A percentile compares a stretch with the other conserved stretches of the same genome.
phyloP scores from a whole-genome alignment of 768 basidiomycete species.

The Trametes cinnabarina region DNA sequence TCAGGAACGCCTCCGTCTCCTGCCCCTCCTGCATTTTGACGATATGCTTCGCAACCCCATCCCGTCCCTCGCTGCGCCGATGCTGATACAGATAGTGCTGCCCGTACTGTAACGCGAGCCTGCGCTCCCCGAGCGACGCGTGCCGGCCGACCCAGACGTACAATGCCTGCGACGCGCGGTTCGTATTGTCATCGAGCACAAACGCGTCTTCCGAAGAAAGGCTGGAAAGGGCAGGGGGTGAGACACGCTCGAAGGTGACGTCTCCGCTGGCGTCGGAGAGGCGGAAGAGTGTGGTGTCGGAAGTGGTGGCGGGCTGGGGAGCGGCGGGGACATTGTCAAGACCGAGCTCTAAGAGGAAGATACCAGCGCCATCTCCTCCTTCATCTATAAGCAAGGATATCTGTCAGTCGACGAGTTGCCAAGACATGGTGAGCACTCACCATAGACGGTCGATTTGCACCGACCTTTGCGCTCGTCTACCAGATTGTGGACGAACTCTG shows the following conservation, averaged over 20 bases:
- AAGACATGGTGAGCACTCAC: slow-evolving; percentile 25
- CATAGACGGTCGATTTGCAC: slow-evolving; percentile 48
- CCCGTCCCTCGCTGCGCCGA: slow-evolving; percentile 21
- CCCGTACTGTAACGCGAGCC: slow-evolving; percentile 55
- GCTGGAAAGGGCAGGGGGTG: slow-evolving; percentile 30
- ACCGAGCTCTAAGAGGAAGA: slow-evolving; percentile 51
- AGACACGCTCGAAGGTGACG: slow-evolving; percentile 38
- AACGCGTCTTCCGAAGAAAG: slow-evolving; percentile 52
- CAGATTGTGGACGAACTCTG: slow-evolving; percentile 53
- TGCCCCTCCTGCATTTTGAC: slow-evolving; percentile 55
- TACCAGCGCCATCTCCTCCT: slow-evolving; percentile 43
- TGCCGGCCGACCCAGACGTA: slow-evolving; percentile 59
- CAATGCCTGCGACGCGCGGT: slow-evolving; percentile 39
- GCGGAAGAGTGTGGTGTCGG: slow-evolving; percentile 36
- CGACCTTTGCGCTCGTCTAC: slow-evolving; percentile 41
- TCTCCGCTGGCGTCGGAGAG: slow-evolving; percentile 47
- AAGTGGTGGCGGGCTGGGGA: slow-evolving; percentile 18
- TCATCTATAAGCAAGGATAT: slow-evolving; percentile 42
- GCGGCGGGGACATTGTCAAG: slow-evolving; percentile 22
- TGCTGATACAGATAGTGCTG: slow-evolving; percentile 50
- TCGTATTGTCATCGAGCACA: slow-evolving; percentile 45
- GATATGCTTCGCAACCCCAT: slow-evolving; percentile 36
- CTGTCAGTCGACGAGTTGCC: background rate
- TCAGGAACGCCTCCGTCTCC: slow-evolving; percentile 49
- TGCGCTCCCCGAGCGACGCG: slow-evolving; percentile 46